A percentile compares a stretch with the other conserved stretches of the same genome.
Evolutionary conservation across 1,139 yeast genomes (phyloP).

Genomic region (Protomyces lactucae-debilis): DNA sequence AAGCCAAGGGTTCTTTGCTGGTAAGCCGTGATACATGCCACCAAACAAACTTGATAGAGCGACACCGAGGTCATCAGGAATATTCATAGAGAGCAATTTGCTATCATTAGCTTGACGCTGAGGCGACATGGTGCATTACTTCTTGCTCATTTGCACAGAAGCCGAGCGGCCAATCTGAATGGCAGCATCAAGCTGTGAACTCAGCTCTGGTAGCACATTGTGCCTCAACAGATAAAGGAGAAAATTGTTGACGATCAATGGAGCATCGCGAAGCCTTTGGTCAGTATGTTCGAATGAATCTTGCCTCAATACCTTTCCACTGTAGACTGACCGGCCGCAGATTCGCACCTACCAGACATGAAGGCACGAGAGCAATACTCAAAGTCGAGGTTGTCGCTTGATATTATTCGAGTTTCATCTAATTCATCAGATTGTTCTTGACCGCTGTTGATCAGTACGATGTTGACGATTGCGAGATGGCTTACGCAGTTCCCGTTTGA

Average conservation of each 20-base stretch:
- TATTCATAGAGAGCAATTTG: constrained; percentile 1
- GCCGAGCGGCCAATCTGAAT: background rate
- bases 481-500: background rate
- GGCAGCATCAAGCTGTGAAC: background rate
- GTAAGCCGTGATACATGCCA: constrained; percentile 1
- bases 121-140: background rate
- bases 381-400: constrained; percentile 9
- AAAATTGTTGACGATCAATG: constrained; percentile 19
- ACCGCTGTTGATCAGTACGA: background rate
- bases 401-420: background rate
- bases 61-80: constrained; percentile 4
- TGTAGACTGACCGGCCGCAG: constrained; percentile 11
- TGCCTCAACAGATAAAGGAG: constrained; percentile 8
- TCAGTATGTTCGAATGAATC: background rate
- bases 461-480: background rate
- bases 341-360: constrained; percentile 1
- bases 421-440: background rate
- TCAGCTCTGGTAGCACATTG: constrained; percentile 10
- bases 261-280: constrained; percentile 7
- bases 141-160: background rate
- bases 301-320: background rate
- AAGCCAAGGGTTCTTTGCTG: background rate
- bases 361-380: constrained; percentile 12
- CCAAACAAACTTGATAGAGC: constrained; percentile 1
- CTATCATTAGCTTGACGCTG: constrained; percentile 1